Percentiles rank a stretch among this genome's conserved stretches.
These are phyloP conservation scores for Anastatica hierochuntica DNA, from an alignment of 345 rosid genomes.

Conservation along the genomic window DNA sequence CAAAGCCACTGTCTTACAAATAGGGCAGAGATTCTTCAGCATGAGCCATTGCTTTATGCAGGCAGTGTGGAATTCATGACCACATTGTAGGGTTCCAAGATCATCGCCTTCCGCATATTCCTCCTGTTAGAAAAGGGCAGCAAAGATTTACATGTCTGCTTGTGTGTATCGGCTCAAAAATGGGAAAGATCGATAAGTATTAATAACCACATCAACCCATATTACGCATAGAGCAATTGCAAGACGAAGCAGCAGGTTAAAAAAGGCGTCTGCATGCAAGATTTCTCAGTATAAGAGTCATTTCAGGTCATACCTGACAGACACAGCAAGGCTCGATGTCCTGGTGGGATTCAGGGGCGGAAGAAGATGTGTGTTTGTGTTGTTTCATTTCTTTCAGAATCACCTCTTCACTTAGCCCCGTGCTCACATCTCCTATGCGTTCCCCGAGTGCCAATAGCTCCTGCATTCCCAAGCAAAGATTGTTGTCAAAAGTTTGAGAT, in stretches of 20 bases:
- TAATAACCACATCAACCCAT: no score
- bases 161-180: no score
- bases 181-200: no score
- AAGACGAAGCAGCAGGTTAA: no score
- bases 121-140: conserved; percentile 46
- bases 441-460: conserved; percentile 83
- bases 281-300: not conserved
- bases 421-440: conserved; percentile 79
- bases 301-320: conserved; percentile 50
- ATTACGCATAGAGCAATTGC: no score
- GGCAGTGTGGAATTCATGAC: conserved; percentile 63
- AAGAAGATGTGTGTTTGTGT: conserved; percentile 26
- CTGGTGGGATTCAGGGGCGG: conserved; percentile 12
- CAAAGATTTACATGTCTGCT: no score
- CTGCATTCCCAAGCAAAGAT: conserved; percentile 20
- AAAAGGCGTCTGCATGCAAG: no score
- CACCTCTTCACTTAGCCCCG: conserved; percentile 74
- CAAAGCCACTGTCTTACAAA: conserved; percentile 69
- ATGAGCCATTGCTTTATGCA: conserved; percentile 80
- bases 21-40: conserved; percentile 81
- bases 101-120: conserved; percentile 66
- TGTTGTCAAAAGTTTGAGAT: no score
- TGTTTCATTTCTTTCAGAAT: conserved; percentile 45
- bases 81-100: conserved; percentile 62
- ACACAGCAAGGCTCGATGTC: conserved; percentile 83